Evolutionary conservation across 371 early-diverging fungal genomes (phyloP), one percentile per base, ranked within the genome.

Genomic region (Mortierella sp.): DNA sequence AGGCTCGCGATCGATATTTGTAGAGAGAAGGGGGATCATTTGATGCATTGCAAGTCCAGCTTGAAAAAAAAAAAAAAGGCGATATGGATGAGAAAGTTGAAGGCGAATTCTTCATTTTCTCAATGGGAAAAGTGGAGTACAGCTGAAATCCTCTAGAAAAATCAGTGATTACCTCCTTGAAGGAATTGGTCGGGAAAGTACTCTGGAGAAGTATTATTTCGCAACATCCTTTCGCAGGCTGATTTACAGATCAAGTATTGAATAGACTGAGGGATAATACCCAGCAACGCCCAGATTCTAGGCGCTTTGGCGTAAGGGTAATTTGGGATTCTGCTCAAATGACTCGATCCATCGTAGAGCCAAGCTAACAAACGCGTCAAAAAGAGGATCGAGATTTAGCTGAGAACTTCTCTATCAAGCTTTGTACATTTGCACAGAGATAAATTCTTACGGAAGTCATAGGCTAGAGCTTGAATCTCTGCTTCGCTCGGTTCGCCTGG

Each of bases 141-240:
- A 28, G 28, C 28, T 28, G 28, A 28, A 28, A 28, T 28, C 28
- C 1, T 2, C 2, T 28, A 1, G 28, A 36, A 36, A 3, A 36
- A 2, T 36, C 36, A 36, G 6, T 36, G 36, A 16, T 21, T 73
- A 88, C 90, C 87, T 81, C 90, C 90, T 55, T 87, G 84, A 22
- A 90, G 73, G 64, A 90, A 90, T 69, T 90, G 87, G 9, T 90
- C 89, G 4, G 90, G 90, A 74, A 83, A 90, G 69, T 90, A 88
- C 28, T 81, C 80, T 16, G 72, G 63, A 0, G 89, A 88, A 0
- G 87, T 90, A 48, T 90, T 90, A 45, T 87, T 70, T 19, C 86
- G 84, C 50, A 88, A 75, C 65, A 87, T 85, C 40, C 89, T 76
- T 24, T 83, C 84, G 16, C 87, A 87, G 13, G 87, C 72, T 58